These are phyloP conservation scores for Metschnikowia amazonensis DNA, from an alignment of 805 yeast species.

Conservation along the genomic window DNA sequence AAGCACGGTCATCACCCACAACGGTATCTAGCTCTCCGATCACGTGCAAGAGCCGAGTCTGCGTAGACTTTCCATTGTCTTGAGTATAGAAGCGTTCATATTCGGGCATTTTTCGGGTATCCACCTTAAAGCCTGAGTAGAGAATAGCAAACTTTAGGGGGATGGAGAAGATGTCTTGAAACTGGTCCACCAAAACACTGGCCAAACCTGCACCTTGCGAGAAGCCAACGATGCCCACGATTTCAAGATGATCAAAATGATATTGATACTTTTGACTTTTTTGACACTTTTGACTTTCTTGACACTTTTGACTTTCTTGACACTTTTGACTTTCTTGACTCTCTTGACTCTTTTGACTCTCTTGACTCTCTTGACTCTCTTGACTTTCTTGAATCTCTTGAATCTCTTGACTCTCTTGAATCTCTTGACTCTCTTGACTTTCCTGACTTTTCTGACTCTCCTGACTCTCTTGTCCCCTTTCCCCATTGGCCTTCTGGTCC, in stretches of 20 bases:
- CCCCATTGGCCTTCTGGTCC: conserved; percentile 18
- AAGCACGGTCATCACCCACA: conserved; percentile 69
- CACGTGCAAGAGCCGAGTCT: conserved; percentile 55
- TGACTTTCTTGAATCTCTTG: too few relatives aligned
- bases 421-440: too few relatives aligned
- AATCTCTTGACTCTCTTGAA: too few relatives aligned
- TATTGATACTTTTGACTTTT: not conserved
- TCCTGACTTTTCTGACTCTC: too few relatives aligned
- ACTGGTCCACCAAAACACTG: conserved; percentile 61
- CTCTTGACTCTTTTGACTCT: too few relatives aligned
- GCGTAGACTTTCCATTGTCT: conserved; percentile 15
- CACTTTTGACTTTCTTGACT: too few relatives aligned
- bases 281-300: too few relatives aligned
- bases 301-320: too few relatives aligned
- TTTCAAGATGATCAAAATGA: too few relatives aligned
- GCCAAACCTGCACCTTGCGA: conserved; percentile 93
- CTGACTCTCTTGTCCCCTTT: not conserved
- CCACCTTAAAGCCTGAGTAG: conserved; percentile 59
- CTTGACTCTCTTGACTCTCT: too few relatives aligned
- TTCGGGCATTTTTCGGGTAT: conserved; percentile 26
- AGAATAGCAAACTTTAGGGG: conserved; percentile 66
- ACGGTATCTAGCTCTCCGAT: conserved; percentile 86
- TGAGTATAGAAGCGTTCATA: conserved; percentile 23
- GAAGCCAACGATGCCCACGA: conserved; percentile 85
- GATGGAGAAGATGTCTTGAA: conserved; percentile 49